Evolutionary conservation across 2,329 filamentous ascomycete genomes (phyloP), one percentile per base, ranked within the genome.

Genomic region (Hysterium pulicare): DNA sequence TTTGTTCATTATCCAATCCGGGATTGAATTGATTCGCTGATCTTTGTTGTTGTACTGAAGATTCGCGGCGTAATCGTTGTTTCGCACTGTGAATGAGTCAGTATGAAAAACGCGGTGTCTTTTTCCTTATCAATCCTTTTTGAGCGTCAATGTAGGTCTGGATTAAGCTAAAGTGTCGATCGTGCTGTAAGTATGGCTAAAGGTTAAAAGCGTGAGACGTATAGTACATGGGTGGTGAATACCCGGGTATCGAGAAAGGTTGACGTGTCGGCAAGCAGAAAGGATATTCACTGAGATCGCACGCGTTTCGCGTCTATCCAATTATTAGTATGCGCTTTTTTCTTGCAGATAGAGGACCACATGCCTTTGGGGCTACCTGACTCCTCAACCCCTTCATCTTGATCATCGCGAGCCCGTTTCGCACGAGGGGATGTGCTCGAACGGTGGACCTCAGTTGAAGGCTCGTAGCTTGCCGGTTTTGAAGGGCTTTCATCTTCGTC

Each of bases 361-460:
- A 9, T n/a, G 41, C 47, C 47, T 47, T 49, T 46, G 17, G 40
- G 36, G 20, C 45, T 33, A 22, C 17, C 36, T 19, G 35, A 33
- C n/a, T 44, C 35, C 4, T 40, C 34, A 2, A 34, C 36, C 21
- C 36, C 42, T 15, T 46, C 46, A 17, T 39, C 43, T 31, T 46
- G 26, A 24, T 50, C 48, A 21, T 48, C 47, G 23, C 49, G 38
- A 21, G 20, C 34, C 13, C 49, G 42, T 33, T 51, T 51, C 31
- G 28, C 40, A 17, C 39, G 45, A 28, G 49, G 48, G 13, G 44
- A 46, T 28, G 28, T 26, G 8, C 26, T 34, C 4, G 43, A 22
- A 16, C 19, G 33, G 13, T 40, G 19, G 33, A 22, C 23, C 11
- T 32, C 30, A 17, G 41, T 40, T 26, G 23, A 20, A 31, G 20